A percentile compares a stretch with the other conserved stretches of the same genome.
Conservation (phyloP, 495 filamentous ascomycete genomes). For the Penicillium steckii region DNA sequence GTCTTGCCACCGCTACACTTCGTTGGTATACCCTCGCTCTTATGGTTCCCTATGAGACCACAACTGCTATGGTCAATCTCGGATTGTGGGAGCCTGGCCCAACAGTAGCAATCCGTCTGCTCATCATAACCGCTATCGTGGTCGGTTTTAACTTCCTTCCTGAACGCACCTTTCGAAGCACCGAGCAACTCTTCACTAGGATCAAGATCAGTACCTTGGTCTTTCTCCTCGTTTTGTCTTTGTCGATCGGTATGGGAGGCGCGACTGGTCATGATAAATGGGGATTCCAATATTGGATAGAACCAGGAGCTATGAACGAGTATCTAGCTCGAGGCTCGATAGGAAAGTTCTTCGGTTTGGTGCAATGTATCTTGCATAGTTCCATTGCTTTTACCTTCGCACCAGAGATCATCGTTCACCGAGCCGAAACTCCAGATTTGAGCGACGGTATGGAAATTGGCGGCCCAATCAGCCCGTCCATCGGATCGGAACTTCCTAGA, state of each 20-base stretch:
- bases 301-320: slow-evolving; percentile 69
- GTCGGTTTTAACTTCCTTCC: slow-evolving; percentile 76
- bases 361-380: slow-evolving; percentile 60
- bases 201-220: slow-evolving; percentile 79
- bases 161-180: slow-evolving; percentile 74
- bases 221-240: slow-evolving; percentile 65
- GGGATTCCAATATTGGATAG: slow-evolving; percentile 74
- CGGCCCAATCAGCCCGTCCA: neutral
- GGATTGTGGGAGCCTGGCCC: slow-evolving; percentile 66
- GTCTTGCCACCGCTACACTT: slow-evolving; percentile 57
- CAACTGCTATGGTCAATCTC: slow-evolving; percentile 80
- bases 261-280: slow-evolving; percentile 62
- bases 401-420: slow-evolving; percentile 54
- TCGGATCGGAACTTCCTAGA: slow-evolving; percentile 20
- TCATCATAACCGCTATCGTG: slow-evolving; percentile 67
- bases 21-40: slow-evolving; percentile 64
- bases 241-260: slow-evolving; percentile 67
- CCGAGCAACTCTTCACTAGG: slow-evolving; percentile 73
- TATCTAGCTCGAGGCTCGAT: slow-evolving; percentile 57
- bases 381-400: slow-evolving; percentile 55
- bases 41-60: slow-evolving; percentile 69
- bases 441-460: slow-evolving; percentile 26
- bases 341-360: slow-evolving; percentile 68
- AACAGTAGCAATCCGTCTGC: slow-evolving; percentile 67
- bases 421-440: slow-evolving; percentile 46